Evolutionary conservation across 768 basidiomycete genomes (phyloP), one percentile per base, ranked within the genome.

Genomic region (Lentinula boryana): DNA sequence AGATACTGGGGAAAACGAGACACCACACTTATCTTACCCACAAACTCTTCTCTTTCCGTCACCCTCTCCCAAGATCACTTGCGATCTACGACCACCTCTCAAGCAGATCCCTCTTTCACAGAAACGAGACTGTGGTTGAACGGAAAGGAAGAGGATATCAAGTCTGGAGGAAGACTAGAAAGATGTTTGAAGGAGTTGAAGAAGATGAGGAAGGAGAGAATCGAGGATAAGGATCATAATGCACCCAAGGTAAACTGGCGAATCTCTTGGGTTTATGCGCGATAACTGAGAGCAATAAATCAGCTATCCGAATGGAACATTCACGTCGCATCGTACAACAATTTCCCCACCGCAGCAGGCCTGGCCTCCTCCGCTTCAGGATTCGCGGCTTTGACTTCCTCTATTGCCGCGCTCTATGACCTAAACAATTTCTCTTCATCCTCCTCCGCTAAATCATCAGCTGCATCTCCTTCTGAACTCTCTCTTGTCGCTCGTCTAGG

Each of bases 1-100:
- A 95, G 91, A 72, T 98, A 98, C 81, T 99, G 97, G 97, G 97
- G 97, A 64, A 99, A 99, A 75, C 91, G 97, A 63, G 91, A 98
- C 75, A 95, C 93, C 3, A 84, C 87, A 67, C 85, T 98, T 64
- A 98, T 98, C 71, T 80, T 99, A 60, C 97, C 97, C 48, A 98
- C 95, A 64, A 99, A 99, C 76, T 93, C 94, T 0, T 98, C 96
- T 9, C 84, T 99, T n/a, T 98, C 95, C 6, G 92, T 98, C 52
- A 98, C 97, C 2, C 88, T 99, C 64, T 89, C 89, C 68, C 97
- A 98, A 74, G 95, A 98, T 75, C 91, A 98, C 68, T 84, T 99
- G 9, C 83, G 93, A 62, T 92, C 93, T 1, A 96, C 93, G 7
- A 99, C 97, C 3, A 93, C 95, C 1, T 93, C 94, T 4, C 87